These are phyloP conservation scores for Cephaloascus fragrans DNA, from an alignment of 805 yeast genomes.

Conservation along the genomic window DNA sequence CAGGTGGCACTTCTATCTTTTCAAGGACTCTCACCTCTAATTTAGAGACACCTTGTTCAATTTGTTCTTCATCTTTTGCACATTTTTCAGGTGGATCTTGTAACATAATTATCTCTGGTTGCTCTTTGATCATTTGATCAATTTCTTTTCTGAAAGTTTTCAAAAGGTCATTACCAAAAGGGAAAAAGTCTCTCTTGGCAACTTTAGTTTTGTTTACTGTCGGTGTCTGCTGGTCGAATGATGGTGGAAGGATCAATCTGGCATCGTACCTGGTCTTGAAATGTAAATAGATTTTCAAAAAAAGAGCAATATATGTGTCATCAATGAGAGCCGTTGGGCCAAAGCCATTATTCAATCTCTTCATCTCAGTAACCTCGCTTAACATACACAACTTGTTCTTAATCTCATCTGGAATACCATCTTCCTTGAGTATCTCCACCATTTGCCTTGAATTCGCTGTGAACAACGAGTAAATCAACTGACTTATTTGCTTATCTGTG, in stretches of 20 bases:
- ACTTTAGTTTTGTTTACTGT: slow-evolving; percentile 19
- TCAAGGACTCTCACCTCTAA: too few species aligned
- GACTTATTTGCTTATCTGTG: slow-evolving; percentile 42
- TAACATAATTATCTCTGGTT: neutral
- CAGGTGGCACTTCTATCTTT: too few species aligned
- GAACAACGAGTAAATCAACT: slow-evolving; percentile 34
- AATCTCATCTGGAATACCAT: slow-evolving; percentile 25
- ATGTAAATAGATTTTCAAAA: slow-evolving; percentile 34
- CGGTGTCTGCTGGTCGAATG: slow-evolving; percentile 15
- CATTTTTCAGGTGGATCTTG: too few species aligned
- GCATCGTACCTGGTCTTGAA: slow-evolving; percentile 6
- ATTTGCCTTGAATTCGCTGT: slow-evolving; percentile 21
- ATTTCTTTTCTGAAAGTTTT: slow-evolving; percentile 17
- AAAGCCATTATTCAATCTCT: slow-evolving; percentile 70
- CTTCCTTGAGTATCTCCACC: slow-evolving; percentile 12
- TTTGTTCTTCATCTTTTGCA: too few species aligned
- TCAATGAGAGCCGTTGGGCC: slow-evolving; percentile 72
- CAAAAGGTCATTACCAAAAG: slow-evolving; percentile 24
- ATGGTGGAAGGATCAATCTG: slow-evolving; percentile 5
- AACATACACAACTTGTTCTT: slow-evolving; percentile 32
- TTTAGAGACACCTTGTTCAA: too few species aligned
- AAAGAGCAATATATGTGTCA: slow-evolving; percentile 58
- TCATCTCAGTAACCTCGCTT: slow-evolving; percentile 45
- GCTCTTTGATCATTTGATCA: slow-evolving; percentile 16
- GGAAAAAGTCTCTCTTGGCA: slow-evolving; percentile 32